Base-by-base conservation (phyloP, 208 protist species). In the Trypanosomatidae sp. region DNA sequence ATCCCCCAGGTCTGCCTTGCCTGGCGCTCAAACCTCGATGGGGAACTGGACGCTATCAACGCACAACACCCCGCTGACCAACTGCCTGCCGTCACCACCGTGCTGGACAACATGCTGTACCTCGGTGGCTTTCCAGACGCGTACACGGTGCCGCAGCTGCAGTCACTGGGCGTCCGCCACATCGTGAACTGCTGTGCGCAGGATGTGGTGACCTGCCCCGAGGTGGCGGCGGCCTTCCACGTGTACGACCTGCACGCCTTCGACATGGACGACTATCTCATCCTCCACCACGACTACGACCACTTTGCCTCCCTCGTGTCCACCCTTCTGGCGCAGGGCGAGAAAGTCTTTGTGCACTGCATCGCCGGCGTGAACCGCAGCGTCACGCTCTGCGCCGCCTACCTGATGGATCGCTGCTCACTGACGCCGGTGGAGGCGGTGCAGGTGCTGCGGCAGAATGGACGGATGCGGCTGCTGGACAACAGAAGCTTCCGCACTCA, bases 321-420 rank as follows among this genome's bases (percentile, higher is more conserved):
- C n/a, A 69, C 55, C 25, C 50, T 87, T 5, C 56, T 77, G 67
- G 72, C 67, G 28, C 70, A 66, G 19, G 82, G 87, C 1, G 84
- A 87, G 52, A 80, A 75, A 19, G 90, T 94, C 3, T 97, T 91
- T 69, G 92, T 95, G 66, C 92, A 97, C 76, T 97, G 92, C 73
- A 73, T 97, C 47, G 92, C 90, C 13, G 92, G 92, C 3, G 80
- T 97, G 50, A 97, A 97, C 69, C 82, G 92, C 52, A 97, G 92
- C 74, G 90, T 93, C 3, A 88, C 84, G 30, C 80, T 97, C 28
- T 97, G 92, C 69, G 74, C 79, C 56, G 92, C 90, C 17, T 97
- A 90, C 71, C 76, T 97, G 43, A 91, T 97, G 80, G 83, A 92
- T 15, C 69, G 73, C 46, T 74, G 80, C 62, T 25, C 79, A 8